Evolutionary conservation across 495 filamentous ascomycete genomes (phyloP), one percentile per base, ranked within the genome.

Genomic region (Clavariopsis aquatica): DNA sequence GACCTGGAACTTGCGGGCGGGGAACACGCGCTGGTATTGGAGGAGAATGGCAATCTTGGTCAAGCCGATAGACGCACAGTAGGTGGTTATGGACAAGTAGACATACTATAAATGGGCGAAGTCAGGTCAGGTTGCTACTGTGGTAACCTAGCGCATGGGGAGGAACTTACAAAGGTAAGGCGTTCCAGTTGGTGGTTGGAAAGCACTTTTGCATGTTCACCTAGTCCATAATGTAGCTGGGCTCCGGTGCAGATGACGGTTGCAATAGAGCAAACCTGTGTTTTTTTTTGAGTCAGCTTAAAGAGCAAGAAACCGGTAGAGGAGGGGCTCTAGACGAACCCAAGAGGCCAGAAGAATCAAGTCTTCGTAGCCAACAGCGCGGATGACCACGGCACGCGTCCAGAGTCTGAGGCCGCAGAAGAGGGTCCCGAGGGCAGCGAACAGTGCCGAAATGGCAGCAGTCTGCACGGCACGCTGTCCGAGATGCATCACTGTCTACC

Each of bases 11-110:
- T 45, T 56, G 24, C 29, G 52, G 0, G 52, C 51, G 9, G 68
- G 53, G 52, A 73, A 71, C 38, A 73, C 69, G 51, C 71, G 65
- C 13, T 67, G 59, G 38, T 43, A 73, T 55, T 73, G 71, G n/a
- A 73, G 29, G 28, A 73, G 41, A 22, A 73, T 73, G 53, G 71
- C 71, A 41, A 69, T 56, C 47, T 73, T 73, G 1, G 71, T 71
- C 27, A 55, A 52, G 12, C 69, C 54, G 8, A 74, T 29, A 2
- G 66, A 58, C 0, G 67, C 51, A 45, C 72, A 65, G 52, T 74
- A 73, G 0, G 62, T 60, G 34, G 46, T 64, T 51, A 73, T 52
- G 31, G 43, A 60, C 9, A 60, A 49, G 60, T 64, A 73, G 41
- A 73, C 43, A 26, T 57, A 34, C 62, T 71, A 28, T 5, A 26